Evolutionary conservation across 2,329 filamentous ascomycete genomes (phyloP).

Genomic region (Alternaria incomplexa): DNA sequence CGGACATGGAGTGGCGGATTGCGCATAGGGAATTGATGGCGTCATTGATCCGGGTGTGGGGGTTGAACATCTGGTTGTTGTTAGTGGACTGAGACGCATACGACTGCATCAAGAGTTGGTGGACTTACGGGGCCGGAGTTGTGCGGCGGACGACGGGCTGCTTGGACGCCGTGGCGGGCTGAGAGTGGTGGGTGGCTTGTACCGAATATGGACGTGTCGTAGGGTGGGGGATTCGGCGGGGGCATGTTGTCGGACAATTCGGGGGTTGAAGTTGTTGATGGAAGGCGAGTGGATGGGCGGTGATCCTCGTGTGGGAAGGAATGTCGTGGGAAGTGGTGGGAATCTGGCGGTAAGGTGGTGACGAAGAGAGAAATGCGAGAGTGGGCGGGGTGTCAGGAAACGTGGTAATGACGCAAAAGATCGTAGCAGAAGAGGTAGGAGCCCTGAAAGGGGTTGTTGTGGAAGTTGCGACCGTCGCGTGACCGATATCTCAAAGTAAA

Average conservation of each 20-base stretch:
- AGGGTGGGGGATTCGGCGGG: background rate
- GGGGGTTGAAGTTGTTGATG: background rate
- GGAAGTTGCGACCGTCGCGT: background rate
- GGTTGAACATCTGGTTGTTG: background rate
- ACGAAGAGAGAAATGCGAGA: background rate
- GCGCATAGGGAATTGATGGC: background rate
- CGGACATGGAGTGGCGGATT: background rate
- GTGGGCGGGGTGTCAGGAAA: background rate
- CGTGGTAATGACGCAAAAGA: background rate
- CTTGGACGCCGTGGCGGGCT: background rate
- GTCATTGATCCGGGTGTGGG: background rate
- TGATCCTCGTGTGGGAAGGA: background rate
- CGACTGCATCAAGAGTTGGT: accelerated
- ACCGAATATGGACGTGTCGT: background rate
- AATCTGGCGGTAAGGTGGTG: background rate
- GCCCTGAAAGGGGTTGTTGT: no score
- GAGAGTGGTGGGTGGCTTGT: background rate
- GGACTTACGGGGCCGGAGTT: background rate
- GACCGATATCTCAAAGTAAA: background rate
- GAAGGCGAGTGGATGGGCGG: background rate
- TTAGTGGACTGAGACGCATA: background rate
- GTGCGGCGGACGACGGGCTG: background rate
- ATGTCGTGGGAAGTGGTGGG: background rate
- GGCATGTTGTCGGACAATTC: background rate
- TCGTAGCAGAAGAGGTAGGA: background rate